These are phyloP conservation scores for Eucalyptus victrix DNA, from an alignment of 345 rosid species.

Conservation along the genomic window DNA sequence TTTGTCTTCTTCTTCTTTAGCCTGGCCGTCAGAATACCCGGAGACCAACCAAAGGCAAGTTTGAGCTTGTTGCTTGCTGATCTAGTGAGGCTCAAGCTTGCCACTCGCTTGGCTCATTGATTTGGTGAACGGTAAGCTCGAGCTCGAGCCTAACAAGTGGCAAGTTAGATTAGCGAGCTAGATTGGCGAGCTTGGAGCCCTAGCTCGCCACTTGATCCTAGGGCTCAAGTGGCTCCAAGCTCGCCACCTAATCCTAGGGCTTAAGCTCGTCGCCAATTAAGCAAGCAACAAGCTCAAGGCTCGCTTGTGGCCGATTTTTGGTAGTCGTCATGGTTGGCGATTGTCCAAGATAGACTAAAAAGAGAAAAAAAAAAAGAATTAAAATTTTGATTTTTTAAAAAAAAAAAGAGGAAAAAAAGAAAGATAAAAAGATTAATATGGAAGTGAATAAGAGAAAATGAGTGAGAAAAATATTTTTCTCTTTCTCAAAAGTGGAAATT, in stretches of 20 bases:
- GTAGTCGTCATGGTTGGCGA: accelerated
- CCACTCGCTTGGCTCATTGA: accelerated
- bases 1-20: no score
- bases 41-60: no score
- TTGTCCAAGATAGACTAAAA: accelerated
- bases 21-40: no score
- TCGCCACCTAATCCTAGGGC: accelerated
- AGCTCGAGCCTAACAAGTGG: accelerated
- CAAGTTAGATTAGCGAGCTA: accelerated
- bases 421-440: no score
- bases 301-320: accelerated
- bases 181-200: accelerated
- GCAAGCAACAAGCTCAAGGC: accelerated
- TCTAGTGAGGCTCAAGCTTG: accelerated
- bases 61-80: accelerated
- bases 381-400: no score
- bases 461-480: accelerated
- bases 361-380: no score
- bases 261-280: accelerated
- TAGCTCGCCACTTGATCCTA: accelerated
- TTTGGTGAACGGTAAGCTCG: accelerated
- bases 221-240: no score
- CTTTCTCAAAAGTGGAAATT: accelerated
- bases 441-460: accelerated
- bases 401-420: accelerated